These are phyloP conservation scores for Candida schatavii DNA, from an alignment of 805 yeast species.

Conservation along the genomic window DNA sequence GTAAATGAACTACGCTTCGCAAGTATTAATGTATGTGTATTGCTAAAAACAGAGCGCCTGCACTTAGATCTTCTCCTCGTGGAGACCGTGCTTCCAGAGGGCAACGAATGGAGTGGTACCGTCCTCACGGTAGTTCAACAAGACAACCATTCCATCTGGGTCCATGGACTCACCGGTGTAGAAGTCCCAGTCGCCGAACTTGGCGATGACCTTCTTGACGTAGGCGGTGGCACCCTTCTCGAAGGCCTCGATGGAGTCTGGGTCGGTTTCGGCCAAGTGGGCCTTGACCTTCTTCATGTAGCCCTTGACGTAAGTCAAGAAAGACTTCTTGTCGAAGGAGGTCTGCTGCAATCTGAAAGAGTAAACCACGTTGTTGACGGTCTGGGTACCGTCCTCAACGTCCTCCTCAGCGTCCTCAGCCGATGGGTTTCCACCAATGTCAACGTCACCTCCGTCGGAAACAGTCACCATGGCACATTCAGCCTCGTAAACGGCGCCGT, in stretches of 20 bases:
- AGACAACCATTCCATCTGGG: constrained; percentile 98
- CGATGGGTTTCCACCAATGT: constrained; percentile 99
- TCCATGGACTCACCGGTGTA: constrained; percentile 99
- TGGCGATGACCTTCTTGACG: constrained; percentile 92
- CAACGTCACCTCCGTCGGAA: constrained; percentile 80
- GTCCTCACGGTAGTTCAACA: constrained; percentile 99
- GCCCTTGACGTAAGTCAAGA: constrained; percentile 94
- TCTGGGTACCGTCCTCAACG: constrained; percentile 78
- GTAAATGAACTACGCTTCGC: too few species aligned
- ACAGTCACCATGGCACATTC: constrained; percentile 91
- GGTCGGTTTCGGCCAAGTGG: constrained; percentile 81
- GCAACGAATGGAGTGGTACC: constrained; percentile 97
- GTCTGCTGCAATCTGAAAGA: constrained; percentile 98
- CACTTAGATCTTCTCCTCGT: constrained; percentile 80
- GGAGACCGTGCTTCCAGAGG: constrained; percentile 98
- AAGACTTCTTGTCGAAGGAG: constrained; percentile 95
- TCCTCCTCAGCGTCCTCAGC: constrained; percentile 92
- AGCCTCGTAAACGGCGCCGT: constrained; percentile 92
- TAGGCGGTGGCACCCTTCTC: constrained; percentile 97
- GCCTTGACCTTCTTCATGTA: constrained; percentile 98
- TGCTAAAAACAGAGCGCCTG: constrained; percentile 1
- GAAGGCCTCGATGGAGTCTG: constrained; percentile 82
- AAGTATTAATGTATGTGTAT: neutral
- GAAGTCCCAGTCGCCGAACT: constrained; percentile 99
- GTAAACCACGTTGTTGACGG: constrained; percentile 97